phyloP scores from a whole-genome alignment of 2,329 filamentous ascomycete genomes.

The Fusarium pseudocircinatum region DNA sequence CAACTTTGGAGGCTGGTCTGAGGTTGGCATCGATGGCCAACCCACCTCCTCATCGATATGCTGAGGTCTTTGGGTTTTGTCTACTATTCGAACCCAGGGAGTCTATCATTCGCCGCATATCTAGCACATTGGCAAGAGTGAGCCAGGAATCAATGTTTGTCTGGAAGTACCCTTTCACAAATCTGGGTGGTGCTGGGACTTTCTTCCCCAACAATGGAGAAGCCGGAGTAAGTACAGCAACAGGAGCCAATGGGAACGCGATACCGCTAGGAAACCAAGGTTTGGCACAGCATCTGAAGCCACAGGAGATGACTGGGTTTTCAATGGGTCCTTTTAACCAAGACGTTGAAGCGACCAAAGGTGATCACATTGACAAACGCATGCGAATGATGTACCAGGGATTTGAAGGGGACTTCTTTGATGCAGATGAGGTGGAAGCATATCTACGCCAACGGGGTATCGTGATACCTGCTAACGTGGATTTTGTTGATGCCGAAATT shows the following conservation, averaged over 20 bases:
- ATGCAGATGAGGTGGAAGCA: constrained; percentile 78
- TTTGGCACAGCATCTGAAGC: constrained; percentile 38
- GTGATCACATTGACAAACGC: constrained; percentile 55
- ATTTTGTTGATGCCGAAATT: constrained; percentile 69
- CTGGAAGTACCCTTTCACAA: constrained; percentile 69
- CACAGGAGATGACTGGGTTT: constrained; percentile 39
- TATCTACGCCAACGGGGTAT: constrained; percentile 75
- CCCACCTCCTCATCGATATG: constrained; percentile 59
- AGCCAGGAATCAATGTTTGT: constrained; percentile 61
- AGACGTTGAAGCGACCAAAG: constrained; percentile 51
- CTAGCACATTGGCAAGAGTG: constrained; percentile 45
- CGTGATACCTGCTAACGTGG: constrained; percentile 66
- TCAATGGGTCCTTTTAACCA: constrained; percentile 61
- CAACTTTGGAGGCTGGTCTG: constrained; percentile 70
- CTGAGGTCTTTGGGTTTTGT: constrained; percentile 75
- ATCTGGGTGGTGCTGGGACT: constrained; percentile 74
- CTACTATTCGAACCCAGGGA: constrained; percentile 66
- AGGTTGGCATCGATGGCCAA: constrained; percentile 62
- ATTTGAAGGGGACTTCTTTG: constrained; percentile 80
- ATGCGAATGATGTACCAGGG: constrained; percentile 66
- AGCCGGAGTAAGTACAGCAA: neutral
- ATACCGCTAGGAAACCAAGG: constrained; percentile 52
- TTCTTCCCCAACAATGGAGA: constrained; percentile 58
- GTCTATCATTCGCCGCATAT: constrained; percentile 56
- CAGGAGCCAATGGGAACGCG: neutral